A percentile compares a stretch with the other conserved stretches of the same genome.
Evolutionary conservation across 331 rosid species (phyloP).

Genomic region (Quercus lobata): DNA sequence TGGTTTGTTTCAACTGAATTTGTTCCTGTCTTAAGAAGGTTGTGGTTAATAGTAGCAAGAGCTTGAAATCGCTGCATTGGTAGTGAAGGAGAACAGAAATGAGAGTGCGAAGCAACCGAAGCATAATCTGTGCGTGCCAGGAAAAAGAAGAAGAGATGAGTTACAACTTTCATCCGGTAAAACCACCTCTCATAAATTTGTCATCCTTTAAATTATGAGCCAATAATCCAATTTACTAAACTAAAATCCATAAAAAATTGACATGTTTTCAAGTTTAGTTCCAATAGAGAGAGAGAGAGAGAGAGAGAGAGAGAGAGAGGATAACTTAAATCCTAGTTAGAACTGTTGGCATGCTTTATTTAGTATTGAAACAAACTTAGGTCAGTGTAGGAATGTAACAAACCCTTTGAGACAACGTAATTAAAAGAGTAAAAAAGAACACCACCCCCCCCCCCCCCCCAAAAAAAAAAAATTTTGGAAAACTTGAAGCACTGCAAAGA

Average conservation of each 20-base stretch:
- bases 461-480: neutral
- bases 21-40: conserved; percentile 31
- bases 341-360: neutral
- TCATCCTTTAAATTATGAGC: neutral
- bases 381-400: neutral
- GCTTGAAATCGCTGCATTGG: conserved; percentile 80
- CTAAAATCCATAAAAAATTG: neutral
- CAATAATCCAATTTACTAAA: conserved; percentile 2
- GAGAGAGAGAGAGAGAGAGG: neutral
- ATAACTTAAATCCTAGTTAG: neutral
- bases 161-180: conserved; percentile 6
- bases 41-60: conserved; percentile 62
- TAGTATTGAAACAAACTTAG: neutral
- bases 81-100: conserved; percentile 51
- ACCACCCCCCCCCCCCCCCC: too few species aligned
- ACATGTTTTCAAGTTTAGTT: neutral
- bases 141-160: neutral
- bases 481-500: neutral
- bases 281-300: too few species aligned
- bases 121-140: conserved; percentile 42
- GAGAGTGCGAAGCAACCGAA: conserved; percentile 45
- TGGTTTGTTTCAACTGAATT: conserved; percentile 32
- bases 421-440: neutral
- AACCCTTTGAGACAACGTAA: neutral
- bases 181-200: neutral